Base-by-base conservation (phyloP, 2,329 filamentous ascomycete species). In the Hypoxylon sp. region DNA sequence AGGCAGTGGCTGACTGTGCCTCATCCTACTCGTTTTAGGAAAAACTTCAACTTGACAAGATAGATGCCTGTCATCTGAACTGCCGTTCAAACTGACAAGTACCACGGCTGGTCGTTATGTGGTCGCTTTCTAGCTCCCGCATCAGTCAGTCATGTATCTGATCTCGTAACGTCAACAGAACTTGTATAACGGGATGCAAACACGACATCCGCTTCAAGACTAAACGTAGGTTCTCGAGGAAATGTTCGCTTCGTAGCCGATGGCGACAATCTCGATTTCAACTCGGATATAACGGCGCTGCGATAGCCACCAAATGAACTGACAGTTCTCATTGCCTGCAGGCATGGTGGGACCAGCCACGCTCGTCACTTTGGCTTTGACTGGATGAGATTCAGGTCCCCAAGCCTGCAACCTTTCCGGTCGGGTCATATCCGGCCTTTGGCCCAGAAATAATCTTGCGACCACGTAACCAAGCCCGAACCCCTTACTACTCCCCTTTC, bases 401-500 rank as follows among this genome's bases (percentile, higher is more conserved):
- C n/a, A n/a, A 42, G 11, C 17, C 23, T 50, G 36, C 32, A 43
- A 17, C 25, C 41, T 50, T 36, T 19, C 35, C 23, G 40, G 27
- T 35, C 31, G 54, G 41, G 47, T 35, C 8, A 34, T 21, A 46
- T 45, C 44, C 53, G 42, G 31, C 31, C 34, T 20, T 40, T 45
- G 7, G 32, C 48, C 45, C 26, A 34, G 20, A 6, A 21, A 38
- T 16, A 29, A 23, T 34, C 30, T 43, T 26, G 20, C n/a, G 11
- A 34, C 8, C 29, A 25, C 29, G 40, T 25, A 40, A 11, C 31
- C 30, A 31, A 35, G 21, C 23, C 31, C 30, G 36, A 35, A 17
- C 23, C 19, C 41, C 36, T 26, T 25, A 17, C 16, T 40, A 13
- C 21, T 27, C 31, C 25, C 25, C 23, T 41, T 38, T 27, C n/a